phyloP scores from a whole-genome alignment of 2,329 filamentous ascomycete species.

The Fusarium paranaense region DNA sequence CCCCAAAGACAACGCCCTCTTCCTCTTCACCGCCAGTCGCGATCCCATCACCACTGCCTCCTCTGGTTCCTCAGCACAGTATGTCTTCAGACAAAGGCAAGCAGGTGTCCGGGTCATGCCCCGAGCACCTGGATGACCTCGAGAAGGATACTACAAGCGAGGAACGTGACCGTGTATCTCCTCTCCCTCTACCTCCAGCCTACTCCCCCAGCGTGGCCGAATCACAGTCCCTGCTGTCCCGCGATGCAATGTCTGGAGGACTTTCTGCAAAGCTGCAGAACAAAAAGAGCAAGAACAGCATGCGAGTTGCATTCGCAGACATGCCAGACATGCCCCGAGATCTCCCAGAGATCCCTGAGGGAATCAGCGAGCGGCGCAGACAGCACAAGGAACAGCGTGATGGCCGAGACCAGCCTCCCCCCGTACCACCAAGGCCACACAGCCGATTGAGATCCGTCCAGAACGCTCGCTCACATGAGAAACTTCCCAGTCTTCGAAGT shows the following conservation, averaged over 20 bases:
- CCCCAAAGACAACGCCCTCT: constrained; percentile 21
- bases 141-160: constrained; percentile 2
- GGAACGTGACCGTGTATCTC: constrained; percentile 9
- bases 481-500: constrained; percentile 55
- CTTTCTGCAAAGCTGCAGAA: constrained; percentile 65
- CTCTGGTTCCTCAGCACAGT: constrained; percentile 10
- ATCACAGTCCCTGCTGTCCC: constrained; percentile 28
- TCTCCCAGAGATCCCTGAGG: constrained; percentile 65
- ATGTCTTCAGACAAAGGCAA: constrained; percentile 23
- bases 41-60: constrained; percentile 23
- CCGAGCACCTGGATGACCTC: constrained; percentile 15
- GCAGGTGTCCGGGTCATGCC: constrained; percentile 1
- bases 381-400: constrained; percentile 45
- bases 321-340: constrained; percentile 52
- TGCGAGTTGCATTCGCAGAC: constrained; percentile 46
- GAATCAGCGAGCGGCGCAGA: constrained; percentile 55
- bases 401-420: constrained; percentile 31
- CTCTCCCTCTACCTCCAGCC: constrained; percentile 26
- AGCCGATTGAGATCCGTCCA: constrained; percentile 34
- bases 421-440: constrained; percentile 27
- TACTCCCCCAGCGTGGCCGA: constrained; percentile 18
- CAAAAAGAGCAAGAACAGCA: constrained; percentile 47
- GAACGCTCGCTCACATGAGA: constrained; percentile 55
- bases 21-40: constrained; percentile 30
- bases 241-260: constrained; percentile 35